Percentiles rank a stretch among this genome's conserved stretches.
Conservation (phyloP, 768 basidiomycete genomes). For the Paxillus involutus region DNA sequence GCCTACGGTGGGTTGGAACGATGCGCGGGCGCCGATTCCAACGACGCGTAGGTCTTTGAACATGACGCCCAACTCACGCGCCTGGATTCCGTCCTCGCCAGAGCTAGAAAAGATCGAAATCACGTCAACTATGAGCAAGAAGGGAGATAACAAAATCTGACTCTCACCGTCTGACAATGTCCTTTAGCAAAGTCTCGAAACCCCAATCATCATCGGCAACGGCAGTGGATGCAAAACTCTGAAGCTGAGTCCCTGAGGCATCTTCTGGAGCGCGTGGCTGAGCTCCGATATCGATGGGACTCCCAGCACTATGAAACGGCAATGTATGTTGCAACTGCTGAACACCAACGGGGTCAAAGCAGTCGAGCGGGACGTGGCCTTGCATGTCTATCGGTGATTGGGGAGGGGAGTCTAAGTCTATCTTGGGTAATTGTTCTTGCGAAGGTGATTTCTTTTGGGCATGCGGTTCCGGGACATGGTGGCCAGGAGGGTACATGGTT, state of each 20-base stretch:
- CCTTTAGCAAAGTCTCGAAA: conserved; percentile 16
- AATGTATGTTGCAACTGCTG: conserved; percentile 30
- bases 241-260: no score
- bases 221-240: background rate
- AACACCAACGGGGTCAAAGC: conserved; percentile 51
- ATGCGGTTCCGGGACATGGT: no score
- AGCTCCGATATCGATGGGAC: background rate
- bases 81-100: conserved; percentile 30
- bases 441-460: no score
- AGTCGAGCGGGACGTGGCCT: conserved; percentile 39
- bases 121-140: background rate
- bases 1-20: conserved; percentile 50
- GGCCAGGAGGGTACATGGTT: no score
- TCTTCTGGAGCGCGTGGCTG: background rate
- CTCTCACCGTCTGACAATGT: conserved; percentile 13
- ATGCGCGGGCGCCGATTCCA: conserved; percentile 43
- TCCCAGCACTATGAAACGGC: conserved; percentile 16
- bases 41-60: conserved; percentile 55
- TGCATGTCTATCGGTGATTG: background rate
- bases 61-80: conserved; percentile 47
- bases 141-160: background rate
- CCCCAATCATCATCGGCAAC: background rate
- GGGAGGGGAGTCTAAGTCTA: background rate
- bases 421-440: no score
- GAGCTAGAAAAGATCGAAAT: conserved; percentile 22